Percentiles rank a stretch among this genome's conserved stretches.
Evolutionary conservation across 805 yeast genomes (phyloP).

Genomic region (Wickerhamomyces kurtzmanii): DNA sequence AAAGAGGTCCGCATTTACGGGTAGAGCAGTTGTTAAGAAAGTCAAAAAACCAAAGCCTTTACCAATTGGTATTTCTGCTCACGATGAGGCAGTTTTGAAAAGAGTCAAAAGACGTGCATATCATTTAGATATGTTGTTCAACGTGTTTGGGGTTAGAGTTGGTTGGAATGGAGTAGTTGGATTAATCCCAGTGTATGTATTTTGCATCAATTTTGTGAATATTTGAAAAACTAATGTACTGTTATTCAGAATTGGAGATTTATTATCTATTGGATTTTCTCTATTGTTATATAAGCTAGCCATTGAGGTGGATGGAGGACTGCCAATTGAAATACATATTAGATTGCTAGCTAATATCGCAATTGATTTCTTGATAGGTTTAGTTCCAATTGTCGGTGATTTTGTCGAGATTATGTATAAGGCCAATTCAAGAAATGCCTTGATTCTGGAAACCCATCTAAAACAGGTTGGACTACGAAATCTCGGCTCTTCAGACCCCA

Average conservation of each 20-base stretch:
- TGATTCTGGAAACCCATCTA: slow-evolving; percentile 51
- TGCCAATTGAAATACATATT: slow-evolving; percentile 43
- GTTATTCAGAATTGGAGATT: slow-evolving; percentile 35
- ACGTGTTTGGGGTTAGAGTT: slow-evolving; percentile 49
- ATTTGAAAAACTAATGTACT: too few relatives aligned
- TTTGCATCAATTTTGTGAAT: background rate
- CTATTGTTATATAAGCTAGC: slow-evolving; percentile 30
- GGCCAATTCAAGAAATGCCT: slow-evolving; percentile 66
- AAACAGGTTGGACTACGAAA: slow-evolving; percentile 13
- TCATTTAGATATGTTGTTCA: slow-evolving; percentile 57
- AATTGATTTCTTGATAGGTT: slow-evolving; percentile 61
- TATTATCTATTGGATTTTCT: slow-evolving; percentile 44
- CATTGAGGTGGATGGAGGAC: slow-evolving; percentile 49
- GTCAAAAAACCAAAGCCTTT: slow-evolving; percentile 21
- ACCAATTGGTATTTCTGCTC: slow-evolving; percentile 46
- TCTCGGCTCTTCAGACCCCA: too few relatives aligned
- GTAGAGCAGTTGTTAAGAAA: slow-evolving; percentile 9
- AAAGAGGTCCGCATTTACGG: too few relatives aligned
- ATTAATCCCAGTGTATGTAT: slow-evolving; percentile 40
- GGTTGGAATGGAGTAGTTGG: slow-evolving; percentile 69
- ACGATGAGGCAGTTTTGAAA: slow-evolving; percentile 40
- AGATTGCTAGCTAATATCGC: slow-evolving; percentile 50
- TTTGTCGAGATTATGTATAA: slow-evolving; percentile 61
- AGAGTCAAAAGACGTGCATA: slow-evolving; percentile 52
- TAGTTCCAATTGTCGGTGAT: slow-evolving; percentile 74